Evolutionary conservation across 2,329 filamentous ascomycete species (phyloP).

Genomic region (Penicillium crustosum): DNA sequence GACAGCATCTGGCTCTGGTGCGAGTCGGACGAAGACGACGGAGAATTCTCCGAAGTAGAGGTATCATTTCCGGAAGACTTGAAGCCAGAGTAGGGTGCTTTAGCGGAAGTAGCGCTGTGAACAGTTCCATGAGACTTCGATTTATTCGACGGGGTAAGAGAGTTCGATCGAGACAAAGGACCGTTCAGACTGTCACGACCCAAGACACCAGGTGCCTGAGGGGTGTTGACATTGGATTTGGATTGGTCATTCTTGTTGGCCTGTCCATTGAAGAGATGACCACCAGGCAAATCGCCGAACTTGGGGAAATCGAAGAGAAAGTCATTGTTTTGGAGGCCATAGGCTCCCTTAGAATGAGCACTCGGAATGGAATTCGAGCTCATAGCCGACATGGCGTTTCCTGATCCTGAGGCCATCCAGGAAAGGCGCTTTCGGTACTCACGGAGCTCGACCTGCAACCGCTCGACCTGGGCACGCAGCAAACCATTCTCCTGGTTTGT

Average conservation of each 20-base stretch:
- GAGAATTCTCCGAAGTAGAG: conserved; percentile 47
- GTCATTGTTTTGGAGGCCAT: conserved; percentile 68
- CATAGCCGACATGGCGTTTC: conserved; percentile 49
- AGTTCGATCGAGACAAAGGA: conserved; percentile 13
- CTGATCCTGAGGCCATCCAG: conserved; percentile 54
- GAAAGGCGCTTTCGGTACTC: conserved; percentile 89
- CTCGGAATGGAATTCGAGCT: conserved; percentile 49
- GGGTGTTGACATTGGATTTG: conserved; percentile 18
- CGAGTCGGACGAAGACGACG: conserved; percentile 51
- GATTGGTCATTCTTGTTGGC: conserved; percentile 38
- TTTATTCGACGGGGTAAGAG: conserved; percentile 11
- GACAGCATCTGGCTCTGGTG: conserved; percentile 45
- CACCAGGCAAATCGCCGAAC: conserved; percentile 71
- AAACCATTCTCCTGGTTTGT: conserved; percentile 82
- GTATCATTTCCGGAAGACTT: conserved; percentile 28
- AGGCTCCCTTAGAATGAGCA: conserved; percentile 49
- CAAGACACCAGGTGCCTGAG: conserved; percentile 33
- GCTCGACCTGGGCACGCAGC: conserved; percentile 83
- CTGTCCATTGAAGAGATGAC: conserved; percentile 53
- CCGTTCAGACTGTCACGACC: conserved; percentile 26
- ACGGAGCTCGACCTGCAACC: conserved; percentile 77
- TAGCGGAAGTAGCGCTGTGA: conserved; percentile 13
- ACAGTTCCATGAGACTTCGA: conserved; percentile 15
- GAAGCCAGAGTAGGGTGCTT: conserved; percentile 20
- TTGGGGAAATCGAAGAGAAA: conserved; percentile 97